Percentiles rank a stretch among this genome's conserved stretches.
Evolutionary conservation across 768 basidiomycete species (phyloP).

Genomic region (Boletus speciosus): DNA sequence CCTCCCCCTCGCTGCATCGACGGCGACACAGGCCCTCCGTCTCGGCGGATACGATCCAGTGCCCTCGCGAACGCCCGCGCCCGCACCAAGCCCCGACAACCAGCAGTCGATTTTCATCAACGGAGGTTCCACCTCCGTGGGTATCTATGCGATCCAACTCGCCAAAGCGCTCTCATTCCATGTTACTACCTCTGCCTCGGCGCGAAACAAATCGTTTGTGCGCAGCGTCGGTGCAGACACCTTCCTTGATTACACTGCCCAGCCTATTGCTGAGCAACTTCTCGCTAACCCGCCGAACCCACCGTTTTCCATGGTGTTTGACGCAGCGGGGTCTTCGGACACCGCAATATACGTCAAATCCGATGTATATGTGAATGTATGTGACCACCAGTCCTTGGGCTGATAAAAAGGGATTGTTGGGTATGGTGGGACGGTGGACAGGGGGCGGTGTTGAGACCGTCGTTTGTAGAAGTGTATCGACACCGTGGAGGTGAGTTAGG

Average conservation of each 20-base stretch:
- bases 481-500: constrained; percentile 43
- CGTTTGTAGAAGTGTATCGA: constrained; percentile 52
- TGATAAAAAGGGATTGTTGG: constrained; percentile 17
- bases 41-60: constrained; percentile 37
- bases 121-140: constrained; percentile 67
- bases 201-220: constrained; percentile 56
- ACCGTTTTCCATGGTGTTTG: constrained; percentile 57
- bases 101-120: constrained; percentile 63
- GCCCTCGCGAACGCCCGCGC: no score
- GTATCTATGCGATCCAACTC: constrained; percentile 67
- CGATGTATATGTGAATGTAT: constrained; percentile 46
- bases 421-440: background rate
- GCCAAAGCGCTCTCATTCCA: constrained; percentile 61
- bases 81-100: background rate
- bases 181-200: constrained; percentile 59
- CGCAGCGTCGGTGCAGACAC: constrained; percentile 61
- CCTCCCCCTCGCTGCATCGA: no score
- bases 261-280: constrained; percentile 47
- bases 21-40: no score
- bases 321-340: constrained; percentile 51
- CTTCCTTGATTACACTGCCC: constrained; percentile 62
- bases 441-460: constrained; percentile 31
- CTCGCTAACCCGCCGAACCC: constrained; percentile 41
- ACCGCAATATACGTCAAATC: constrained; percentile 43
- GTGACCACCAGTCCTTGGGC: constrained; percentile 51